A percentile compares a stretch with the other conserved stretches of the same genome.
These are phyloP conservation scores for Citrullus amarus DNA, from an alignment of 306 rosid species.

Conservation along the genomic window DNA sequence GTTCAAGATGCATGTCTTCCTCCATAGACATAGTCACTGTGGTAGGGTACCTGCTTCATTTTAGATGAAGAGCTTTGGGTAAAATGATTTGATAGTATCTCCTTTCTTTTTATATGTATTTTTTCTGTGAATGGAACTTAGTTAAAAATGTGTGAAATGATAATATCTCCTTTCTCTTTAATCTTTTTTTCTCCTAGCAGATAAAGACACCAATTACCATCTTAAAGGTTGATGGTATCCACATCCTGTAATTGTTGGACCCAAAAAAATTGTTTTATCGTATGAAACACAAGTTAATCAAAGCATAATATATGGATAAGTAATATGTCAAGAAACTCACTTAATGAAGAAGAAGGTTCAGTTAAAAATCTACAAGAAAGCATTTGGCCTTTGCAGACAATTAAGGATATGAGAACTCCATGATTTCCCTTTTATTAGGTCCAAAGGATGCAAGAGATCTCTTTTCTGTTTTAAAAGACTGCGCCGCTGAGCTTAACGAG, in stretches of 20 bases:
- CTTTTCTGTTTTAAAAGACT: constrained; percentile 58
- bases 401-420: background rate
- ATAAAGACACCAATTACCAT: too few relatives aligned
- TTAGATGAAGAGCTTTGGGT: background rate
- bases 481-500: constrained; percentile 52
- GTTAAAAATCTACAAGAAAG: background rate
- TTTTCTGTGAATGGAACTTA: background rate
- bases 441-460: constrained; percentile 69
- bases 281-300: background rate
- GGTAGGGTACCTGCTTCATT: background rate
- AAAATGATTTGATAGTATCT: background rate
- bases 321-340: background rate
- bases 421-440: constrained; percentile 29
- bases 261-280: background rate
- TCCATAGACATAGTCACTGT: background rate
- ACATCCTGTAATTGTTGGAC: too few relatives aligned
- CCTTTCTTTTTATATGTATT: background rate
- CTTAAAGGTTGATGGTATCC: too few relatives aligned
- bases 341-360: background rate
- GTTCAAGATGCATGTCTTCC: background rate
- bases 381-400: background rate
- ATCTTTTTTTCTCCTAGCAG: background rate
- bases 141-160: background rate
- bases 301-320: background rate
- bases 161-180: background rate